A percentile compares a stretch with the other conserved stretches of the same genome.
phyloP scores from a whole-genome alignment of 2,329 filamentous ascomycete genomes.

The Cryphonectria naterciae region DNA sequence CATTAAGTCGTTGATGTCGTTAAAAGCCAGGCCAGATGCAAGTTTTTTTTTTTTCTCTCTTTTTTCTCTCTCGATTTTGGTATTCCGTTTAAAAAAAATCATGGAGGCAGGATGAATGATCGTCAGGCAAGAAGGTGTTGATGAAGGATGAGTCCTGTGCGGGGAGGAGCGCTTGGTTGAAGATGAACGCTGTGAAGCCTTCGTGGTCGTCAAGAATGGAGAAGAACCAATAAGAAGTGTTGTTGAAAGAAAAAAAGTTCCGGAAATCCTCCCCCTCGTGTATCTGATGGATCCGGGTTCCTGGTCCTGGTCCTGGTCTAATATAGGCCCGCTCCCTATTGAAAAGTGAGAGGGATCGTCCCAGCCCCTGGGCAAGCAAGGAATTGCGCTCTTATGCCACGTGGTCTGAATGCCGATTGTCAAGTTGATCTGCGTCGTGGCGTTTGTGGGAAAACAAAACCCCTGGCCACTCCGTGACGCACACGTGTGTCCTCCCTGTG shows the following conservation, averaged over 20 bases:
- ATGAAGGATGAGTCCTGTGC: constrained; percentile 9
- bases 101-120: constrained; percentile 25
- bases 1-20: constrained; percentile 15
- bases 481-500: background rate
- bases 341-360: background rate
- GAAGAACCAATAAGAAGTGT: background rate
- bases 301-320: background rate
- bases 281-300: background rate
- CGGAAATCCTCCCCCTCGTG: constrained; percentile 10
- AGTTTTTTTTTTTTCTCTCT: constrained; percentile 8
- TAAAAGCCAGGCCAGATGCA: constrained; percentile 20
- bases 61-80: constrained; percentile 19
- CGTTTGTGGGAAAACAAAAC: background rate
- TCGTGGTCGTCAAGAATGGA: constrained; percentile 35
- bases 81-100: background rate
- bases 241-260: background rate
- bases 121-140: constrained; percentile 1
- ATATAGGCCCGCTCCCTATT: background rate
- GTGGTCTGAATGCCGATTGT: constrained; percentile 2
- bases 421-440: background rate
- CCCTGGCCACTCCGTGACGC: background rate
- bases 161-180: constrained; percentile 33
- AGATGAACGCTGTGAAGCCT: constrained; percentile 42
- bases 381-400: constrained; percentile 13
- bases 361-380: background rate